Evolutionary conservation across 2,329 filamentous ascomycete genomes (phyloP), one percentile per base, ranked within the genome.

Genomic region (Apiospora pterosperma): DNA sequence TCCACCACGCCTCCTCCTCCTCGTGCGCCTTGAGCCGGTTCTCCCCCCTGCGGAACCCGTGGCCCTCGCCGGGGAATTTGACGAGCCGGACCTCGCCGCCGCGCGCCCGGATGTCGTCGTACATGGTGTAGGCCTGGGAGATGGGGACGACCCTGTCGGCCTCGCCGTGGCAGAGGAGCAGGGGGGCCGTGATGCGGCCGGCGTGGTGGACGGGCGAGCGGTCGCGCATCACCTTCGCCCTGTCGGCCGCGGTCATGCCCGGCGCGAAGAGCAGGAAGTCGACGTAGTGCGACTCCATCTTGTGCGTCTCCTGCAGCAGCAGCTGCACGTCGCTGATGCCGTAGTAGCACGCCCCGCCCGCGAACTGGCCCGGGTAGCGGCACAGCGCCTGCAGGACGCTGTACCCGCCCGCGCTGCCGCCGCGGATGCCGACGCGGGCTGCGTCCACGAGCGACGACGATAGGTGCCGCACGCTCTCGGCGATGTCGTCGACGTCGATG

Each of bases 61-160:
- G 84, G 0, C 83, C 84, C 68, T 87, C 84, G 2, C 80, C 82
- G 3, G 79, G 74, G 36, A 81, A 80, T 34, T 83, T 76, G 19
- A 85, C 76, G 4, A 86, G 71, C 64, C 79, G 76, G 5, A 85
- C 82, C 31, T 82, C 74, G 1, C 78, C 76, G 0, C 80, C 81
- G 2, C 74, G 76, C 11, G 72, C 68, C 62, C 73, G 72, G 25
- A 86, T 76, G n/a, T 78, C 77, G 44, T 75, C 73, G 11, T 82
- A 80, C 72, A 90, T 85, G 62, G 83, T 78, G 36, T 79, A 75
- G 3, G 84, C 84, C 71, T 90, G 87, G 19, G 80, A 77, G n/a
- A 84, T 72, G 0, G 86, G 87, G 19, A 89, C 87, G 1, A 89
- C 81, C 44, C 81, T 82, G 68, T 90, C 88, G 4, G 75, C 75